Percentiles rank a stretch among this genome's conserved stretches.
These are phyloP conservation scores for Pyricularia grisea DNA, from an alignment of 2,329 filamentous ascomycete species.

Conservation along the genomic window DNA sequence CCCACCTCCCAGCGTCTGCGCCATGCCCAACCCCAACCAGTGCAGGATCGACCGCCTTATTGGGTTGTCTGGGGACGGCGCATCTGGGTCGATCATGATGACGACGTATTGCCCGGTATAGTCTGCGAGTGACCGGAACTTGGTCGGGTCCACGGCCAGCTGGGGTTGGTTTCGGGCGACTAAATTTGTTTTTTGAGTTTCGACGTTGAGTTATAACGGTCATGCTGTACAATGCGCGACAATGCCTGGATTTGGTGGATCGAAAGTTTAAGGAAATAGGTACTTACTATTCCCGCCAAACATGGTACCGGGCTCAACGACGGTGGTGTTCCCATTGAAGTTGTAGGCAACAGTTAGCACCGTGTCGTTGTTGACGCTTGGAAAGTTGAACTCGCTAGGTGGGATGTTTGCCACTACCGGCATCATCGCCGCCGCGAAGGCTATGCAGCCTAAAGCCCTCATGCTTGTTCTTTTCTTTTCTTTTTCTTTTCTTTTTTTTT, in stretches of 20 bases:
- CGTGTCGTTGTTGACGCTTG: conserved; percentile 5
- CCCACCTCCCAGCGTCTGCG: not conserved
- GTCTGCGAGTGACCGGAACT: conserved; percentile 4
- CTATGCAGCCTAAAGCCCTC: not conserved
- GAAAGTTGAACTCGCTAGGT: conserved; percentile 6
- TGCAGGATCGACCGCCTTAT: conserved; percentile 8
- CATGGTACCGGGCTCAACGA: conserved; percentile 3
- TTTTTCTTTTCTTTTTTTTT: too few relatives aligned
- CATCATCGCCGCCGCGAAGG: conserved; percentile 1
- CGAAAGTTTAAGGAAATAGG: not conserved
- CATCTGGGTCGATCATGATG: conserved; percentile 8
- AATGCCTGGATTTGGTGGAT: not conserved
- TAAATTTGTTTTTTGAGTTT: not conserved
- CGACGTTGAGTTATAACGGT: not conserved
- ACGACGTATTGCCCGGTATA: conserved; percentile 6
- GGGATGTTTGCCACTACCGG: conserved; percentile 8
- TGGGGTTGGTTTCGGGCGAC: conserved; percentile 6
- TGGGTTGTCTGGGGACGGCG: conserved; percentile 7
- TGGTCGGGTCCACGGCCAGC: conserved; percentile 3
- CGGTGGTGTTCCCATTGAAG: conserved; percentile 6
- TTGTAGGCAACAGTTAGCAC: conserved; percentile 6
- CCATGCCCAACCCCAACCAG: conserved; percentile 6
- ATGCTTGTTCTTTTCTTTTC: not conserved
- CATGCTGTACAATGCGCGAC: not conserved
- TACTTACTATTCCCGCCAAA: not conserved